These are phyloP conservation scores for Tuber umbilicatum DNA, from an alignment of 495 filamentous ascomycete genomes.

Conservation along the genomic window DNA sequence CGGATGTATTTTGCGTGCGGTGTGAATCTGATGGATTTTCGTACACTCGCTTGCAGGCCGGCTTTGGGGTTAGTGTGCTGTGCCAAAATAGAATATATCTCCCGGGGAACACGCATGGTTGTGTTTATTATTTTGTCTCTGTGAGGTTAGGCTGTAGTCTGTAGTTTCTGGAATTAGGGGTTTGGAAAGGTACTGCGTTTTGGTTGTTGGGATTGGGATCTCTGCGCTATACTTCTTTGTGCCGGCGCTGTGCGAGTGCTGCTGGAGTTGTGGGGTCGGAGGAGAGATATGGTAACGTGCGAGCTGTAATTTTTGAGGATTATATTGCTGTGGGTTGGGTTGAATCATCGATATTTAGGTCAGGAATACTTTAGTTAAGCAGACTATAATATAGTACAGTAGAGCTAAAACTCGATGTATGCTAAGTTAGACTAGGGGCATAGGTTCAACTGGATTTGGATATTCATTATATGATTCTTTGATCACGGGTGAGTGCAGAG, in stretches of 20 bases:
- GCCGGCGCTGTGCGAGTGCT: background rate
- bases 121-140: background rate
- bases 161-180: background rate
- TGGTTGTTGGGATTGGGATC: background rate
- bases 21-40: too few relatives aligned
- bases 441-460: background rate
- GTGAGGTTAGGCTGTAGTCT: background rate
- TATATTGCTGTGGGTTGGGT: background rate
- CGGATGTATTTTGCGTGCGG: too few relatives aligned
- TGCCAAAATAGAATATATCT: background rate
- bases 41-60: too few relatives aligned
- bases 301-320: background rate
- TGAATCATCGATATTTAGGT: background rate
- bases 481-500: background rate
- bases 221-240: background rate
- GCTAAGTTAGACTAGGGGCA: background rate
- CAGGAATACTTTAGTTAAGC: background rate
- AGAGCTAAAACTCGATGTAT: background rate
- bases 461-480: background rate
- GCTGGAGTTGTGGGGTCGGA: background rate
- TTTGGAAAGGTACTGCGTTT: background rate
- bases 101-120: background rate
- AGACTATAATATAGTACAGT: background rate
- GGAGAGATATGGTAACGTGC: background rate
- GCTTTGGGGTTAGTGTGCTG: background rate